phyloP scores from a whole-genome alignment of 192 early-diverging fungal genomes.

The Fimicolochytrium jonesii region DNA sequence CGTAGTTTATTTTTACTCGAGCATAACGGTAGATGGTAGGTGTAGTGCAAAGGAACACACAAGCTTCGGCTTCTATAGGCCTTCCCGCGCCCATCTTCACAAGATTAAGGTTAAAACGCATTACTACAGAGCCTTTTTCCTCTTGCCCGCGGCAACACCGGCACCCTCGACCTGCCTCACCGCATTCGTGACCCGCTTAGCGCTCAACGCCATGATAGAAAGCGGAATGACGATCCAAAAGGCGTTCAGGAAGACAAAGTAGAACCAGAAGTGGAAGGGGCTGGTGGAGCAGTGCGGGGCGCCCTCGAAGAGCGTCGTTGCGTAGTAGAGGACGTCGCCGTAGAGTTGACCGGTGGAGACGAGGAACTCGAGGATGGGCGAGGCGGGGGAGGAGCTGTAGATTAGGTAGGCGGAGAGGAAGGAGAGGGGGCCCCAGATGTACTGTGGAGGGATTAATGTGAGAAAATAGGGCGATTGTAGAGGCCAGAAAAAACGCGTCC shows the following conservation, averaged over 20 bases:
- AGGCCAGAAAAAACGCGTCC: neutral
- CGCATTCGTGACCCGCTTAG: constrained; percentile 23
- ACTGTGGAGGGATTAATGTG: constrained; percentile 22
- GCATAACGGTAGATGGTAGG: too few relatives aligned
- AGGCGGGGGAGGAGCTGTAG: constrained; percentile 20
- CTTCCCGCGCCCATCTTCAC: too few relatives aligned
- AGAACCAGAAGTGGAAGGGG: constrained; percentile 83
- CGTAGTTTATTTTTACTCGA: too few relatives aligned
- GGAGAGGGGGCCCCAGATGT: constrained; percentile 42
- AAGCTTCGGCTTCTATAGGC: too few relatives aligned
- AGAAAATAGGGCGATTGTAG: too few relatives aligned
- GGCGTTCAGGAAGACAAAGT: constrained; percentile 80
- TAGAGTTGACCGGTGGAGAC: constrained; percentile 67
- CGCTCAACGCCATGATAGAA: constrained; percentile 36
- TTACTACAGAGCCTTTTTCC: neutral
- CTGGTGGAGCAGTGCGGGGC: constrained; percentile 64
- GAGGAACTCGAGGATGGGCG: constrained; percentile 52
- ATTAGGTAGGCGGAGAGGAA: constrained; percentile 36
- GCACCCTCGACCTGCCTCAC: too few relatives aligned
- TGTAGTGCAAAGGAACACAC: too few relatives aligned
- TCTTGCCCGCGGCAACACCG: neutral
- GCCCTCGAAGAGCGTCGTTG: constrained; percentile 52
- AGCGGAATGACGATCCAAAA: constrained; percentile 79
- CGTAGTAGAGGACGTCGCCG: constrained; percentile 78
- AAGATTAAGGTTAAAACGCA: too few relatives aligned